A percentile compares a stretch with the other conserved stretches of the same genome.
Conservation (phyloP, 2,329 filamentous ascomycete genomes). For the Fusarium redolens region DNA sequence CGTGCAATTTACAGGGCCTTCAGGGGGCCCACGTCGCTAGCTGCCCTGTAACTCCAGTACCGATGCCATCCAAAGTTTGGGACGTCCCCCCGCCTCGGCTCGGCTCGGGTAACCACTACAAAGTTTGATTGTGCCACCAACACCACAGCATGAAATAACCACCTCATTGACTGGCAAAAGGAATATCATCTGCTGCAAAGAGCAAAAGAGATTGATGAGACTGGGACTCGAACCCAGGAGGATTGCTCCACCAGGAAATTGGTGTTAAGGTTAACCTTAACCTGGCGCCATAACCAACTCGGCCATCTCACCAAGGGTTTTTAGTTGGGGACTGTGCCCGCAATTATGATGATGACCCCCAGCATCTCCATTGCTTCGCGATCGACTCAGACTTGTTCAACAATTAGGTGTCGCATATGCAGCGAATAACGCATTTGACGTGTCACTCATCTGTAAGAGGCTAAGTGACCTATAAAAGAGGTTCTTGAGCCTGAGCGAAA, state of each 20-base stretch:
- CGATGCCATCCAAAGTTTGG: not conserved
- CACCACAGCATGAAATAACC: not conserved
- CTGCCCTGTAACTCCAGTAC: not conserved
- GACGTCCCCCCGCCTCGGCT: not conserved
- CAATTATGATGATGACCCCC: fast-evolving
- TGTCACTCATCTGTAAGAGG: no score
- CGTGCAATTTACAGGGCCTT: not conserved
- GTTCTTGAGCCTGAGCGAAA: no score
- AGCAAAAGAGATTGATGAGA: conserved; percentile 28
- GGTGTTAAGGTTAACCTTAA: conserved; percentile 34
- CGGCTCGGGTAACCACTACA: not conserved
- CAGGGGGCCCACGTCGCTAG: not conserved
- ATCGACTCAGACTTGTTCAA: not conserved
- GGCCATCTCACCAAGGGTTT: conserved; percentile 30
- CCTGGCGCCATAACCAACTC: conserved; percentile 36
- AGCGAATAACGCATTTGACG: not conserved
- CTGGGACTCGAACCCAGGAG: conserved; percentile 36
- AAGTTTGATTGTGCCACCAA: not conserved
- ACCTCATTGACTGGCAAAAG: not conserved
- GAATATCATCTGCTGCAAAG: fast-evolving
- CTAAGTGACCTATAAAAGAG: no score
- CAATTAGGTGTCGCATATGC: fast-evolving
- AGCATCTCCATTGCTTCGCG: fast-evolving
- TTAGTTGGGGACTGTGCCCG: fast-evolving
- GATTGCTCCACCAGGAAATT: conserved; percentile 36